A percentile compares a stretch with the other conserved stretches of the same genome.
Conservation (phyloP, 176 grass and related monocot species). For the maize (Zea mays) region DNA sequence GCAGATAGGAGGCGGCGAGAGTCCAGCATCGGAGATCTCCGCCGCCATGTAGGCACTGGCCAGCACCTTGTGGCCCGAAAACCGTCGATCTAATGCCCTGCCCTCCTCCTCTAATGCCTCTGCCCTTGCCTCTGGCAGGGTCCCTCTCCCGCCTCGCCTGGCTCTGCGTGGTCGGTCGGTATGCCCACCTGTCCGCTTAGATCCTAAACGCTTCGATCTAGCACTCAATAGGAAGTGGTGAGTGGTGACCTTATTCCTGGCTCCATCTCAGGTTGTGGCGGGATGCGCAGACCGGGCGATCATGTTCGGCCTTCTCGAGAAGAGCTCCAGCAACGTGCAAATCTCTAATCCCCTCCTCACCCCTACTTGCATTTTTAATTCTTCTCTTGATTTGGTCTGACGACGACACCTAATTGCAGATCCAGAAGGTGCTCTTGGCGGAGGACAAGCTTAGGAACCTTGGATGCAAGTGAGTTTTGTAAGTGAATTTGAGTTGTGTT, state of each 20-base stretch:
- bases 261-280: slow-evolving; percentile 66
- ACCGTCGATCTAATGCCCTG: slow-evolving; percentile 44
- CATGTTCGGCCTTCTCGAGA: slow-evolving; percentile 19
- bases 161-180: slow-evolving; percentile 78
- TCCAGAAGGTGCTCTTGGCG: slow-evolving; percentile 62
- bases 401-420: slow-evolving; percentile 33
- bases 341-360: slow-evolving; percentile 21
- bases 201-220: too few species aligned
- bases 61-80: slow-evolving; percentile 50
- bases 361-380: too few species aligned
- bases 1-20: too few species aligned
- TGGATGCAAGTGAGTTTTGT: slow-evolving; percentile 59
- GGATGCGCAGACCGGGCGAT: slow-evolving; percentile 71
- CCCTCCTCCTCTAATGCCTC: slow-evolving; percentile 15
- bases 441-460: slow-evolving; percentile 81
- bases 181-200: background rate
- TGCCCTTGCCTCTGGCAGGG: slow-evolving; percentile 32
- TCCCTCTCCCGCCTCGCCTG: slow-evolving; percentile 88
- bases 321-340: slow-evolving; percentile 56
- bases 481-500: too few species aligned
- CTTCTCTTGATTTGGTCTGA: background rate
- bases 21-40: too few species aligned
- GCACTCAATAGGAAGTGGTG: too few species aligned
- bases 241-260: background rate
- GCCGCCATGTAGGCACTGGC: slow-evolving; percentile 62